Base-by-base conservation (phyloP, 1,139 yeast species). In the Scheffersomyces titani region DNA sequence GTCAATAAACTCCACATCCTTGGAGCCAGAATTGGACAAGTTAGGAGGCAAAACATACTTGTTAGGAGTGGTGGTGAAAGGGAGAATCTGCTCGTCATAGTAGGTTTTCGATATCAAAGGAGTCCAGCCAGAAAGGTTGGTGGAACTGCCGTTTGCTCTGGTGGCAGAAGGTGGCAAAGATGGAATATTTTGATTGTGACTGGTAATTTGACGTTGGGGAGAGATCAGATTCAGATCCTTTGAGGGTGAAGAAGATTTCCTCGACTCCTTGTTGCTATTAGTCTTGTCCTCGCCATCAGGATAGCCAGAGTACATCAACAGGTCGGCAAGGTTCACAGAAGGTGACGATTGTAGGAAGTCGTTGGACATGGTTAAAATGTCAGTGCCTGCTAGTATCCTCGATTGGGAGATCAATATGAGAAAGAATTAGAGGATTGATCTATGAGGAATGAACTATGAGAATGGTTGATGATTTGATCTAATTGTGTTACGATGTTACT, bases 81-180 rank as follows among this genome's bases (percentile, higher is more conserved):
- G 70, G 50, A 75, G 61, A 45, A 76, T 61, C 58, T 73, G 77
- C 48, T 77, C 82, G 54, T 71, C 74, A 58, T 66, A 72, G 58
- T 76, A 68, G 1, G 82, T 77, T 54, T 77, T 77, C 9, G 78
- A 72, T 5, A 78, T 72, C 18, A 78, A 65, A 3, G 83, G 83
- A 5, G 83, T 78, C 83, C 83, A 79, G 1, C 82, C 81, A 1
- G 78, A 66, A 54, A 74, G 62, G 53, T 66, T 67, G 3, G 72
- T 49, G 20, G 65, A 53, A 54, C 54, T 59, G 61, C 61, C 59
- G 51, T 61, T 58, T 40, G 62, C 57, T 57, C 69, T 70, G 19
- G 73, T 65, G 5, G 74, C 74, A 3, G 76, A 71, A 0, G 77
- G 74, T 5, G 77, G 73, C 30, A 65, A 61, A 13, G 68, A 55